Evolutionary conservation across 78 protist genomes (phyloP), one percentile per base, ranked within the genome.

Genomic region (Dictyostelium capitatum): DNA sequence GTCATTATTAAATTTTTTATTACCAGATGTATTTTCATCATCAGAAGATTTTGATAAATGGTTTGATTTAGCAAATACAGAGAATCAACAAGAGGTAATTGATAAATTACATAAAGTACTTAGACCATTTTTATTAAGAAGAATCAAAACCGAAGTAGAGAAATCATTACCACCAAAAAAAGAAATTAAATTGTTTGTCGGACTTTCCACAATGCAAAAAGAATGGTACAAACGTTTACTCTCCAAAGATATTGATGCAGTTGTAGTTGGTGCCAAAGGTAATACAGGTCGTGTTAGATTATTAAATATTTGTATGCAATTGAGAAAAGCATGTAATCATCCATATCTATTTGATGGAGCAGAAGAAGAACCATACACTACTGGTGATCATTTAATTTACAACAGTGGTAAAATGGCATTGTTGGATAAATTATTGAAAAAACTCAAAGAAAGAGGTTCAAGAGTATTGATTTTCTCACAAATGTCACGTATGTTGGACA

Each of bases 1-100:
- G 99, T 99, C 99, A 32, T 97, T 99, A 43, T 97, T 99, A 79
- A 99, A 99, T 96, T 99, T 98, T 83, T 90, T 99, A 47, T 89
- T 98, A 20, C 99, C 99, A 20, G 98, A 94, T 41, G 77, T 98
- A 30, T 99, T 99, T 81, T 30, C 75, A 15, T 79, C 96, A 56
- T 17, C 95, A 56, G 98, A 96, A 12, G 96, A 89, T 19, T 99
- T 99, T 75, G 99, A 99, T 81, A 47, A 47, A 19, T 97, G 99
- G 98, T 99, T 99, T 75, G 43, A 97, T 43, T n/a, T 95, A 59
- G 79, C 41, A n/a, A 25, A 67, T 19, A 79, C 82, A 8, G 79
- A 81, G 23, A 96, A 80, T 32, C 97, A 96, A 80, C 37, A 37
- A 10, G 89, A 79, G 30, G 94, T 91, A 20, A 91, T 98, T 82